Percentiles rank a stretch among this genome's conserved stretches.
These are phyloP conservation scores for Xylaria sp. DNA, from an alignment of 2,329 filamentous ascomycete species.

Conservation along the genomic window DNA sequence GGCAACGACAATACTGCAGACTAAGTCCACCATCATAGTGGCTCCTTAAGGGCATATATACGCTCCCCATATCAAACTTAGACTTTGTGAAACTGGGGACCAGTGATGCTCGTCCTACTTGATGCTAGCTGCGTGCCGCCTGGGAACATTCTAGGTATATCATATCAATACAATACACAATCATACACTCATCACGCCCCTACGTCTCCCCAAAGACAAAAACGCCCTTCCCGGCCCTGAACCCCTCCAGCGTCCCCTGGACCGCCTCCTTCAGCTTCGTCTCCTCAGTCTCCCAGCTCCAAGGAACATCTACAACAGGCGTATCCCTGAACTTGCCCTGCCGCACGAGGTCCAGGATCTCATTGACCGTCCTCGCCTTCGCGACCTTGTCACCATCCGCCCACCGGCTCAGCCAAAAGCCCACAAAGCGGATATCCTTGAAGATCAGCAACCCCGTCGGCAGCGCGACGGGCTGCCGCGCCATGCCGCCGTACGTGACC, in stretches of 20 bases:
- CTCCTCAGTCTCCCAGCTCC: constrained; percentile 84
- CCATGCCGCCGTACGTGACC: constrained; percentile 97
- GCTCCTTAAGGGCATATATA: neutral
- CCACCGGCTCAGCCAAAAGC: constrained; percentile 97
- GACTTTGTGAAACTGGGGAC: no score
- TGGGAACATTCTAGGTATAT: neutral
- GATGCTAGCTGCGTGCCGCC: no score
- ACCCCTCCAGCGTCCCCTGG: constrained; percentile 85
- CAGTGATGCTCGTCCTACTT: no score
- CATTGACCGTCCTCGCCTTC: constrained; percentile 83
- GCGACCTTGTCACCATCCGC: constrained; percentile 77
- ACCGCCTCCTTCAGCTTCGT: constrained; percentile 77
- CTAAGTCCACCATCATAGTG: neutral
- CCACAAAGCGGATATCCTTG: constrained; percentile 87
- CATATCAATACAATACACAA: neutral
- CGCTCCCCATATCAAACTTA: neutral
- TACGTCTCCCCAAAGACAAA: constrained; percentile 79
- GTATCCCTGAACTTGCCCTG: constrained; percentile 83
- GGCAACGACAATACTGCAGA: constrained; percentile 2
- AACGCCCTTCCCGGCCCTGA: constrained; percentile 87
- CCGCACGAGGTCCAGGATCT: constrained; percentile 81
- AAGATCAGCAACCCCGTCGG: constrained; percentile 92
- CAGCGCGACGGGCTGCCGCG: constrained; percentile 82
- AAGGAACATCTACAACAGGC: constrained; percentile 83
- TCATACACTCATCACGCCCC: constrained; percentile 17